These are phyloP conservation scores for Sporothrix pallida DNA, from an alignment of 2,329 filamentous ascomycete genomes.

Conservation along the genomic window DNA sequence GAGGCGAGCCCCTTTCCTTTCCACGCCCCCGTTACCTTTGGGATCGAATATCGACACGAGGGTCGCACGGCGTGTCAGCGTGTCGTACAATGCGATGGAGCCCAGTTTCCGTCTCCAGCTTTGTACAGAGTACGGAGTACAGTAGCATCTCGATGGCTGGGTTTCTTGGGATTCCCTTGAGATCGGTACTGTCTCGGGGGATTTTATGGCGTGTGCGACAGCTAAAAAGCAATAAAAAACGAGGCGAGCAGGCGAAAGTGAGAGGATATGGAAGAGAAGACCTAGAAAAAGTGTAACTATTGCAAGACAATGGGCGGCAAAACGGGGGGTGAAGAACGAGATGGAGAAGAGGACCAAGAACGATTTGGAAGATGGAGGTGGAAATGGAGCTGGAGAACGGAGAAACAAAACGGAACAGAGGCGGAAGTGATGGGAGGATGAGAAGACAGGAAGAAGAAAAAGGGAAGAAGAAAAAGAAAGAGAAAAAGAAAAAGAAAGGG, in stretches of 20 bases:
- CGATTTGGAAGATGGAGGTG: not conserved
- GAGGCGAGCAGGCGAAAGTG: not conserved
- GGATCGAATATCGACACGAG: not conserved
- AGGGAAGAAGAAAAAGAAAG: not conserved
- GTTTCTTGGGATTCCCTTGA: not conserved
- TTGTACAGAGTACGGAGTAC: not conserved
- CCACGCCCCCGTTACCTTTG: not conserved
- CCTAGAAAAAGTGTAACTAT: not conserved
- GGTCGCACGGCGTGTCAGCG: slow-evolving; percentile 12
- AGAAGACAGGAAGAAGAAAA: not conserved
- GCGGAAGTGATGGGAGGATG: not conserved
- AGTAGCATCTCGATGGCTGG: not conserved
- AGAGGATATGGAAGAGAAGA: too few species aligned
- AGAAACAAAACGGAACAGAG: not conserved
- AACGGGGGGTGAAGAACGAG: not conserved
- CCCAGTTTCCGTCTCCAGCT: too few species aligned
- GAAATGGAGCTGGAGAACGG: not conserved
- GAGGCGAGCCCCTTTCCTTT: not conserved
- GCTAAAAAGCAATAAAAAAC: not conserved
- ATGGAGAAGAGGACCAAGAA: not conserved
- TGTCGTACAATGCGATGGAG: not conserved
- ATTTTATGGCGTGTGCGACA: slow-evolving; percentile 21
- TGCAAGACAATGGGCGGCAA: not conserved
- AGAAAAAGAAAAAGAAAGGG: not conserved
- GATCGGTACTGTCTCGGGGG: slow-evolving; percentile 22